Evolutionary conservation across 2,329 filamentous ascomycete species (phyloP).

Genomic region (Fusarium foetens): DNA sequence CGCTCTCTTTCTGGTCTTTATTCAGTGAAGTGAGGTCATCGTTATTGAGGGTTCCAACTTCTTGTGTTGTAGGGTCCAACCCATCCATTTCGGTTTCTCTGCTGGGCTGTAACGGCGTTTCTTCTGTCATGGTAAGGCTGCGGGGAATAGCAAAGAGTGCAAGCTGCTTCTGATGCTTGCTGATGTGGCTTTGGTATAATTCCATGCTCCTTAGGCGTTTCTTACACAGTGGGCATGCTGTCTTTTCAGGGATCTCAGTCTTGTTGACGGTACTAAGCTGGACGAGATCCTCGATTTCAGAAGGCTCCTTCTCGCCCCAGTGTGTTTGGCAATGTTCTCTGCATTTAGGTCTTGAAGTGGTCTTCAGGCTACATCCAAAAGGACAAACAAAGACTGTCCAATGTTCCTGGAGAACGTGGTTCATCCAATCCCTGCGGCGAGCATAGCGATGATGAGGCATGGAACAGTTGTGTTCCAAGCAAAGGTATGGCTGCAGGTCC

Average conservation of each 20-base stretch:
- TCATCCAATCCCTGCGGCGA: background rate
- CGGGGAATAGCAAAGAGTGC: background rate
- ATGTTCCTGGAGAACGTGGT: background rate
- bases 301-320: rapidly evolving
- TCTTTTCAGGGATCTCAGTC: rapidly evolving
- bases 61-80: background rate
- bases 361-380: background rate
- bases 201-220: background rate
- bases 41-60: background rate
- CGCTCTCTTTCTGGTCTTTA: background rate
- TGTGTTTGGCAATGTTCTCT: background rate
- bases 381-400: background rate
- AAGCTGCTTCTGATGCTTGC: background rate
- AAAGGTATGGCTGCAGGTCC: background rate
- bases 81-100: background rate
- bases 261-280: background rate
- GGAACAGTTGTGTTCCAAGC: background rate
- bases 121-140: background rate
- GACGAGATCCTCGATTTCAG: background rate
- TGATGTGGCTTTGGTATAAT: background rate
- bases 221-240: background rate
- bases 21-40: background rate
- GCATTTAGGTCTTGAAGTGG: rapidly evolving
- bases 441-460: background rate
- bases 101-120: background rate